phyloP scores from a whole-genome alignment of 306 rosid genomes.

The Cotoneaster glaucophyllus region DNA sequence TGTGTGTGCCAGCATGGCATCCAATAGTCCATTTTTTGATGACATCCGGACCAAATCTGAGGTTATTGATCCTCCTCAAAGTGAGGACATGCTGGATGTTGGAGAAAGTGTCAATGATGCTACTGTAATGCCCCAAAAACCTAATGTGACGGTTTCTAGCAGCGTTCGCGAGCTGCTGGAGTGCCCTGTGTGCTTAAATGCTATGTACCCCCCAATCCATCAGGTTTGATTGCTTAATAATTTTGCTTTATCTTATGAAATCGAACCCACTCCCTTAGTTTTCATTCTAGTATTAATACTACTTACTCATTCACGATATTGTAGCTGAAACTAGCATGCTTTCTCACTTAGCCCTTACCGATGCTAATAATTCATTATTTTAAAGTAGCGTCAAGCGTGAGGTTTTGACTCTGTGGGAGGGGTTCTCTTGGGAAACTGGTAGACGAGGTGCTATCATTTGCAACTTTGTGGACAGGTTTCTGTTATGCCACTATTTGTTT shows the following conservation, averaged over 20 bases:
- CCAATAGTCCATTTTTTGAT: conserved; percentile 58
- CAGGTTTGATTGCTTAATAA: conserved; percentile 43
- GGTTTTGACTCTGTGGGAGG: background rate
- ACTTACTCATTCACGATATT: background rate
- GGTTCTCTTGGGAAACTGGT: background rate
- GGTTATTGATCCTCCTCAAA: conserved; percentile 72
- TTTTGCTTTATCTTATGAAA: background rate
- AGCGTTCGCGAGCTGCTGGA: conserved; percentile 90
- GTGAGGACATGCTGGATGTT: conserved; percentile 53
- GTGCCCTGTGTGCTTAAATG: conserved; percentile 91
- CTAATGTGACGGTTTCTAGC: conserved; percentile 60
- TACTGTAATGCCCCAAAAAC: conserved; percentile 38
- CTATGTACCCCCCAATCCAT: conserved; percentile 96
- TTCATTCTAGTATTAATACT: background rate
- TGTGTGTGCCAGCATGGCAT: conserved; percentile 44
- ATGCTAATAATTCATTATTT: background rate
- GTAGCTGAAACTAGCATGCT: background rate
- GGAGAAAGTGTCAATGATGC: conserved; percentile 58
- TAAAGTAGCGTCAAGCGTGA: background rate
- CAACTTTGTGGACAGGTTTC: background rate
- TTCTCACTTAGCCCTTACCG: background rate
- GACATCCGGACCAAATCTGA: conserved; percentile 63
- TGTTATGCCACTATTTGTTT: background rate
- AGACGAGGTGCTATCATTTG: background rate
- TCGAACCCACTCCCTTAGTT: background rate